Conservation (phyloP, 2,329 filamentous ascomycete species). For the Fusarium armeniacum region DNA sequence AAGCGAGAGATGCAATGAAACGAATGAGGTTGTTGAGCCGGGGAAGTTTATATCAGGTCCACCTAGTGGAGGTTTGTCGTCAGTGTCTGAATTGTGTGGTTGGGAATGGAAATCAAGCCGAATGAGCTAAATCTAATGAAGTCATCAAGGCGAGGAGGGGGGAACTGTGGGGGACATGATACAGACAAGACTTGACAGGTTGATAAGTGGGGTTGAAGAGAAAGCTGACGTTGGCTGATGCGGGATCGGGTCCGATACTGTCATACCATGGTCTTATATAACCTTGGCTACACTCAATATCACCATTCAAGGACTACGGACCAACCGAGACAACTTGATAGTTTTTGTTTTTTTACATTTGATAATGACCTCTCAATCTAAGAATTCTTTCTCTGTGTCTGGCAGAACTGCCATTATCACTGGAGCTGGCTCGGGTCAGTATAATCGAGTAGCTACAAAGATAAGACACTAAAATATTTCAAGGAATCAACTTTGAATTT, state of each 20-base stretch:
- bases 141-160: slow-evolving; percentile 35
- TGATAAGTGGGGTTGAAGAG: slow-evolving; percentile 16
- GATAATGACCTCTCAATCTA: slow-evolving; percentile 19
- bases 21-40: not conserved
- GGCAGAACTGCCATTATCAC: slow-evolving; percentile 43
- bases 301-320: accelerated
- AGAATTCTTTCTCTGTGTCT: slow-evolving; percentile 38
- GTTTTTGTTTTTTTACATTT: accelerated
- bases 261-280: not conserved
- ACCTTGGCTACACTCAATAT: not conserved
- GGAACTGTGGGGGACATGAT: slow-evolving; percentile 31
- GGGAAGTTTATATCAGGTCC: not conserved
- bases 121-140: not conserved
- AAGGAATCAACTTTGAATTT: slow-evolving; percentile 55
- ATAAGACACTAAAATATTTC: accelerated
- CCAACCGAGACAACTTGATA: accelerated
- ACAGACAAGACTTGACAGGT: not conserved
- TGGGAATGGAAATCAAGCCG: slow-evolving; percentile 1
- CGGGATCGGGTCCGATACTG: not conserved
- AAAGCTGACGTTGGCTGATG: not conserved
- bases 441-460: accelerated
- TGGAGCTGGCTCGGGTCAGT: slow-evolving; percentile 40
- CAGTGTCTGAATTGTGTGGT: not conserved
- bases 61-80: not conserved
- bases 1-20: accelerated